Percentiles rank a stretch among this genome's conserved stretches.
phyloP scores from a whole-genome alignment of 352 stramenopile genomes.

The Phytopythium boreale region DNA sequence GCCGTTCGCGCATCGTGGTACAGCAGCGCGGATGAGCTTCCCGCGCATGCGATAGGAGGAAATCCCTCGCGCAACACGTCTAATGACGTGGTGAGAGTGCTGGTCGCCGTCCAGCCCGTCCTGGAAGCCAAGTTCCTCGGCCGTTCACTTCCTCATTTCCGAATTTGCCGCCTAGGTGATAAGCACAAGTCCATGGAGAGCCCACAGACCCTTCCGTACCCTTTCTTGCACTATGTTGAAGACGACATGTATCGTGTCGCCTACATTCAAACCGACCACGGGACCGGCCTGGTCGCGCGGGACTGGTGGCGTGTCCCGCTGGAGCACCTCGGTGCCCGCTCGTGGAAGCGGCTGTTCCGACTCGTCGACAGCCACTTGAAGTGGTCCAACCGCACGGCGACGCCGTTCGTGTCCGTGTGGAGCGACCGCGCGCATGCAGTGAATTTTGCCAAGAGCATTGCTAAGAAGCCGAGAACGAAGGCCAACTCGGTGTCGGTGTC shows the following conservation, averaged over 20 bases:
- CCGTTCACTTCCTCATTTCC: neutral
- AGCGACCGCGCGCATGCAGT: neutral
- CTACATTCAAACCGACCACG: neutral
- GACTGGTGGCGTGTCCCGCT: neutral
- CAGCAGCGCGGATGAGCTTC: neutral
- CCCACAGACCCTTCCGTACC: neutral
- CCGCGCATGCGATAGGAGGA: neutral
- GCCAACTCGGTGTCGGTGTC: neutral
- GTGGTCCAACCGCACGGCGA: neutral
- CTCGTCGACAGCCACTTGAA: neutral
- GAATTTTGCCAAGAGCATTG: constrained; percentile 2
- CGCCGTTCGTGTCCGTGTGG: constrained; percentile 3
- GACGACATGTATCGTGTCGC: constrained; percentile 1
- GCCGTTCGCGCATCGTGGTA: neutral
- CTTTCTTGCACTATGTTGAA: neutral
- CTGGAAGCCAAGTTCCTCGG: neutral
- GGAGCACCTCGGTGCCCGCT: neutral
- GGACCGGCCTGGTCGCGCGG: neutral
- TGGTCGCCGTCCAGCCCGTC: neutral
- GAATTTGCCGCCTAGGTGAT: neutral
- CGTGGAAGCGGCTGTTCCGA: neutral
- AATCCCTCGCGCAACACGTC: neutral
- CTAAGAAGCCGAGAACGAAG: neutral
- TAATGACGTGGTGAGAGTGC: neutral
- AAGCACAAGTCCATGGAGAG: neutral